phyloP scores from a whole-genome alignment of 179 eudicot species.

The Monotropa hypopitys region DNA sequence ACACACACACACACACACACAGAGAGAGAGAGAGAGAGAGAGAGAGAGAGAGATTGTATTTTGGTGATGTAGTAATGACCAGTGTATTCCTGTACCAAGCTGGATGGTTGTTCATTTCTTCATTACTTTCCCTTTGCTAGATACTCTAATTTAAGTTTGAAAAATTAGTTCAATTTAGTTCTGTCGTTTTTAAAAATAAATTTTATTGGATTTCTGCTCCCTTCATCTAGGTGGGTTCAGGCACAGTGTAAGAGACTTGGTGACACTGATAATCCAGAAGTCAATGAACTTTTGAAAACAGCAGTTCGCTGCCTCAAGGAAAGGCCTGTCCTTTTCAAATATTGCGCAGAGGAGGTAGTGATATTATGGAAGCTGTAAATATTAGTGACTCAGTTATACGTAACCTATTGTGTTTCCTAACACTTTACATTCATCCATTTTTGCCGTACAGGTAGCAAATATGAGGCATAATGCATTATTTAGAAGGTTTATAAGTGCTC shows the following conservation, averaged over 20 bases:
- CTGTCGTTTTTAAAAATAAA: not conserved
- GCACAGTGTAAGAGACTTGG: constrained; percentile 85
- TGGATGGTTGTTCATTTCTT: not conserved
- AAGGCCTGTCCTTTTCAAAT: constrained; percentile 93
- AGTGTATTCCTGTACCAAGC: not conserved
- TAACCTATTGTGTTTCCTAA: not conserved
- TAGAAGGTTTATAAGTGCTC: constrained; percentile 91
- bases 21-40: too few species aligned
- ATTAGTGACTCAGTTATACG: not conserved
- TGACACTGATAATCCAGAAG: constrained; percentile 96
- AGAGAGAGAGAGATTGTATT: too few species aligned
- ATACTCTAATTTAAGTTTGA: not conserved
- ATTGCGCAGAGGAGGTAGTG: constrained; percentile 95
- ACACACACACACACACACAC: too few species aligned
- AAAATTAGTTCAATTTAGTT: not conserved
- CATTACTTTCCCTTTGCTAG: not conserved
- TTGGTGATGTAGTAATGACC: not conserved
- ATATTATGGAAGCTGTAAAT: not conserved
- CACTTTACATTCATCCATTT: not conserved
- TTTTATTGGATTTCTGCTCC: not conserved
- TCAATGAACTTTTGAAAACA: constrained; percentile 65
- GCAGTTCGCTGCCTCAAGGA: constrained; percentile 94
- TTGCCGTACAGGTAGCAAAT: constrained; percentile 62
- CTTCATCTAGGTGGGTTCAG: constrained; percentile 78
- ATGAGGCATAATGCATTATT: constrained; percentile 95